Evolutionary conservation across 345 rosid genomes (phyloP).

Genomic region (Adansonia digitata): DNA sequence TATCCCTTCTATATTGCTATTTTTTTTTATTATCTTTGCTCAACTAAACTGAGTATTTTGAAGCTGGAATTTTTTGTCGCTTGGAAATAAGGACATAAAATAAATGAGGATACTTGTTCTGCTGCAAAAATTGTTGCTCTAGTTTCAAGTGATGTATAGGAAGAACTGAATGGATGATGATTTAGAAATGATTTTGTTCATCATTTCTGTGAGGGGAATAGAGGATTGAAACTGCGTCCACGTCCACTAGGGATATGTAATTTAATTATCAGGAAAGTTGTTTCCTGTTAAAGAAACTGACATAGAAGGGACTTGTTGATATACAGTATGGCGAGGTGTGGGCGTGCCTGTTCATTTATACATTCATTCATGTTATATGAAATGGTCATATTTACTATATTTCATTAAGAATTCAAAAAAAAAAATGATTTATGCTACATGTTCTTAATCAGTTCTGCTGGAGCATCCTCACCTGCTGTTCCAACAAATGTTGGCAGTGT

Average conservation of each 20-base stretch:
- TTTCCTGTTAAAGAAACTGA: not conserved
- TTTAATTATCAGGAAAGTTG: not conserved
- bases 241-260: not conserved
- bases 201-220: not conserved
- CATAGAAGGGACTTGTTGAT: not conserved
- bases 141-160: not conserved
- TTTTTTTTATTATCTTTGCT: not conserved
- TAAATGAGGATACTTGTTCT: not conserved
- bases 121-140: not conserved
- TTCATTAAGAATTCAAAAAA: not conserved
- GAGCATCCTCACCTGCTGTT: constrained; percentile 89
- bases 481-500: constrained; percentile 60
- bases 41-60: not conserved
- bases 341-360: not conserved
- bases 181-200: not conserved
- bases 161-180: not conserved
- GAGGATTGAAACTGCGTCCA: not conserved
- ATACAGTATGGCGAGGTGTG: not conserved
- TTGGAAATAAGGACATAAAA: not conserved
- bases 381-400: not conserved
- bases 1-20: not conserved
- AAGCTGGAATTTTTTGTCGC: not conserved
- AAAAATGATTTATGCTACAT: not conserved
- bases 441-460: constrained; percentile 65
- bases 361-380: not conserved